phyloP scores from a whole-genome alignment of 2,329 filamentous ascomycete genomes.

The Diaporthe vaccinii region DNA sequence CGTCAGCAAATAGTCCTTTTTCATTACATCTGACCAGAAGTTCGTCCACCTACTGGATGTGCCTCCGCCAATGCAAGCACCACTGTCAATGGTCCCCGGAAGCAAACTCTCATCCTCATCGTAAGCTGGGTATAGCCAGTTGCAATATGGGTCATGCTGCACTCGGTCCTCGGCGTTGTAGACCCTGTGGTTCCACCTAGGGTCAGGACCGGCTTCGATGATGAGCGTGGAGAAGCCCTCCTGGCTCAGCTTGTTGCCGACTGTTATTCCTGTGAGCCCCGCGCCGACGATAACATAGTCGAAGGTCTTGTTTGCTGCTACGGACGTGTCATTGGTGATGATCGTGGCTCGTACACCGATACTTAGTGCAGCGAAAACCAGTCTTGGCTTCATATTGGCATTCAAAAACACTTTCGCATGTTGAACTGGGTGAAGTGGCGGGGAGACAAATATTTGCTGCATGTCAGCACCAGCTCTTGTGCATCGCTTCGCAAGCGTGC shows the following conservation, averaged over 20 bases:
- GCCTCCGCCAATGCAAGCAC: conserved; percentile 46
- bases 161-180: conserved; percentile 41
- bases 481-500: not conserved
- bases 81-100: conserved; percentile 41
- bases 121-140: conserved; percentile 44
- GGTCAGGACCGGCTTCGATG: conserved; percentile 46
- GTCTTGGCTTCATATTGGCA: accelerated
- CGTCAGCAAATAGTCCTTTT: not conserved
- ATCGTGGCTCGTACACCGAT: conserved; percentile 24
- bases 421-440: too few species aligned
- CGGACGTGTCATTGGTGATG: conserved; percentile 43
- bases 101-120: conserved; percentile 42
- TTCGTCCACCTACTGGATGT: conserved; percentile 43
- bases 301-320: conserved; percentile 36
- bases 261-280: conserved; percentile 36
- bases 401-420: not conserved
- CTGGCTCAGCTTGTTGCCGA: conserved; percentile 43
- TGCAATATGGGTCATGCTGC: conserved; percentile 43
- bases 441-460: not conserved
- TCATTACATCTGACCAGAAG: not conserved
- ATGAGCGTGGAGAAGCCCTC: conserved; percentile 44
- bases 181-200: conserved; percentile 43
- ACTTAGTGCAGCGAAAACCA: not conserved
- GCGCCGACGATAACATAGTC: conserved; percentile 42
- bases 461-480: not conserved